phyloP scores from a whole-genome alignment of 306 rosid genomes.

The Quillaja saponaria region DNA sequence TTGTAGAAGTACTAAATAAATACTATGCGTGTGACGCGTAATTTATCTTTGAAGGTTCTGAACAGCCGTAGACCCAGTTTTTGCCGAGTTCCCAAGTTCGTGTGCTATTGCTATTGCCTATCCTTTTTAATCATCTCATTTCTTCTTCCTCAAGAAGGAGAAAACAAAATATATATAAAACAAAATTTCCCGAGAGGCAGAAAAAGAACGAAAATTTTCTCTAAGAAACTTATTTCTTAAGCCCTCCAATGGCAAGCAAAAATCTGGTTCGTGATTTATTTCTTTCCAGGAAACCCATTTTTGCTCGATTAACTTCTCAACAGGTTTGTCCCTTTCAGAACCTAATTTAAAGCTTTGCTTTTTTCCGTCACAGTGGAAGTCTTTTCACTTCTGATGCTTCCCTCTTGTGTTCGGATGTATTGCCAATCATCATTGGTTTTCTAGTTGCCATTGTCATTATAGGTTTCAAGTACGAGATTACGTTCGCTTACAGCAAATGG shows the following conservation, averaged over 20 bases:
- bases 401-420: not conserved
- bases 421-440: not conserved
- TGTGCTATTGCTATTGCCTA: not conserved
- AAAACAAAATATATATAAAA: not conserved
- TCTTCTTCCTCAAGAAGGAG: slow-evolving; percentile 5
- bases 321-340: slow-evolving; percentile 39
- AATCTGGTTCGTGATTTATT: slow-evolving; percentile 77
- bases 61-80: slow-evolving; percentile 9
- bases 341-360: not conserved
- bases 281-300: slow-evolving; percentile 46
- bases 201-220: not conserved
- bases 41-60: not conserved
- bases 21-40: too few species aligned
- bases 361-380: not conserved
- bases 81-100: not conserved
- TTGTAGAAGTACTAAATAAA: too few species aligned
- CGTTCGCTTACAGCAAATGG: slow-evolving; percentile 44
- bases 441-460: not conserved
- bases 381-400: not conserved
- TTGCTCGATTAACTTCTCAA: slow-evolving; percentile 43
- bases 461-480: slow-evolving; percentile 50
- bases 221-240: not conserved
- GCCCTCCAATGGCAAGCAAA: slow-evolving; percentile 47
- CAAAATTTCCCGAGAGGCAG: not conserved
- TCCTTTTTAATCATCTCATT: not conserved